Base-by-base conservation (phyloP, 75 land plant genomes). In the Cunninghamia lanceolata region DNA sequence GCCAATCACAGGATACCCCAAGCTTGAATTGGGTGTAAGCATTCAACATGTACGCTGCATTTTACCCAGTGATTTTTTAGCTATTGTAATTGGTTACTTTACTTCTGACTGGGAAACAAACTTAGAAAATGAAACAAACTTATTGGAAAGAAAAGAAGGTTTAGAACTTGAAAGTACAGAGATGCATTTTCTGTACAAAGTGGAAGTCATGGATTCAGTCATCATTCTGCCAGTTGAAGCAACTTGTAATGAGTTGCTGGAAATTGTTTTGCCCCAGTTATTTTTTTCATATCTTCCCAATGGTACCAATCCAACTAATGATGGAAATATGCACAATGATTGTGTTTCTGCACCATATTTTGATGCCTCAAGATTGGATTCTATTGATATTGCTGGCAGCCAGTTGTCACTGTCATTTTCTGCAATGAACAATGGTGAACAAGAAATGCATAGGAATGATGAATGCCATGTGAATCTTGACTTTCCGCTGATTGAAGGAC, bases 71-170 rank as follows among this genome's bases (percentile, higher is more conserved):
- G 94, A 93, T n/a, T 88, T 85, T 66, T 86, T 93, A 76, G 84
- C 93, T n/a, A 86, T 92, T n/a, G 25, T 93, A 34, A 89, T 94
- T 87, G 96, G 96, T 85, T 94, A 94, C 79, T 93, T 94, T 84
- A 70, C 91, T 82, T 87, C 92, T 87, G 91, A 94, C 84, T 94
- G 94, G 94, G 86, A 45, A 63, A 56, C 25, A 35, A 28, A 53
- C 10, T 5, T 53, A 36, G 25, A 83, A 34, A 30, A 14, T 28
- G 39, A 52, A 6, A 0, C 38, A 53, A 30, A 53, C 3, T 15
- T 34, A 53, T 9, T 3, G 46, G 32, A 83, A 28, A 19, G 19
- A 45, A 32, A n/a, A 53, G 63, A 83, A 83, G 32, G 35, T 35
- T 79, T 45, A 36, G 85, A 74, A 84, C 34, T 17, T 74, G 68